Evolutionary conservation across 1,284 basidiomycete species (phyloP).

Genomic region (Ustilago tritici): DNA sequence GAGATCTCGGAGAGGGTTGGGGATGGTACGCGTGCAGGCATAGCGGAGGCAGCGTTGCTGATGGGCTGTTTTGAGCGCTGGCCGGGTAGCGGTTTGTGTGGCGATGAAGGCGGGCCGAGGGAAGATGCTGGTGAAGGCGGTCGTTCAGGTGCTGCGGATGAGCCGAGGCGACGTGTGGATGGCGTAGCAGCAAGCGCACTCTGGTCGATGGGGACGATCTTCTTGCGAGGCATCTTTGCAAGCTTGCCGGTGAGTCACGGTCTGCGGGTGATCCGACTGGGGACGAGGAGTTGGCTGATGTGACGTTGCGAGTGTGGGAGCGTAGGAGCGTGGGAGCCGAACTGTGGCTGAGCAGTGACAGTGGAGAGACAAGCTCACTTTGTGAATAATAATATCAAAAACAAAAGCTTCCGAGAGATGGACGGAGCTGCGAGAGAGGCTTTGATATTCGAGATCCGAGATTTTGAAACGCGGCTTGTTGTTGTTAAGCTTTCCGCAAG

Average conservation of each 20-base stretch:
- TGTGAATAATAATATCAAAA: not conserved
- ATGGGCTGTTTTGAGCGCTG: conserved; percentile 10
- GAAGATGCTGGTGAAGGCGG: conserved; percentile 43
- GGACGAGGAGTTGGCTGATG: not conserved
- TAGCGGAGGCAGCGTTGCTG: not conserved
- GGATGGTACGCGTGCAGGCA: conserved; percentile 29
- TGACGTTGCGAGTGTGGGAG: too few species aligned
- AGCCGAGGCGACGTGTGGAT: conserved; percentile 22
- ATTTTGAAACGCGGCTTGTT: conserved; percentile 15
- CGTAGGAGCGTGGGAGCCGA: conserved; percentile 4
- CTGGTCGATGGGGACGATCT: conserved; percentile 11
- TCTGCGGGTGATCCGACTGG: not conserved
- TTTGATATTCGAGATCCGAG: conserved; percentile 9
- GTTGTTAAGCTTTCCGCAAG: too few species aligned
- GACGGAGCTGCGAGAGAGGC: not conserved
- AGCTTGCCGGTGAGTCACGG: not conserved
- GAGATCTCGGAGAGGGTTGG: conserved; percentile 53
- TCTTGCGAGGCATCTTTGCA: conserved; percentile 38
- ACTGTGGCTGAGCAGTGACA: conserved; percentile 12
- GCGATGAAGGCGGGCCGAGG: conserved; percentile 39
- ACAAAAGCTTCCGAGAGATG: conserved; percentile 2
- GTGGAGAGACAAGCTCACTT: conserved; percentile 6
- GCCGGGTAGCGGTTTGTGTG: conserved; percentile 33
- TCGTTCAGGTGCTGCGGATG: conserved; percentile 23
- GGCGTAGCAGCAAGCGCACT: conserved; percentile 15